A percentile compares a stretch with the other conserved stretches of the same genome.
phyloP scores from a whole-genome alignment of 306 rosid genomes.

The Medicago ruthenica region DNA sequence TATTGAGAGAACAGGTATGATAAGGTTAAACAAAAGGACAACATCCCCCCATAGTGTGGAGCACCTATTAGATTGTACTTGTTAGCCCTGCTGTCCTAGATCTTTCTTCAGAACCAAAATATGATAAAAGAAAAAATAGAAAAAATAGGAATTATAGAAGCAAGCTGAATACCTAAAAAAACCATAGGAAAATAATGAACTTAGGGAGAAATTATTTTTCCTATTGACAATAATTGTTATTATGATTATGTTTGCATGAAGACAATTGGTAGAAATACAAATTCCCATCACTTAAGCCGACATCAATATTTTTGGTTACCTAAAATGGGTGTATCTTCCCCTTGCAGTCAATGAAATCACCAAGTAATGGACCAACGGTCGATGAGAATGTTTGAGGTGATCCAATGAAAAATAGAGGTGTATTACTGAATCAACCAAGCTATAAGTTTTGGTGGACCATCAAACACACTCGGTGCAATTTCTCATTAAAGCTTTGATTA shows the following conservation, averaged over 20 bases:
- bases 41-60: constrained; percentile 19
- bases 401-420: constrained; percentile 53
- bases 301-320: constrained; percentile 55
- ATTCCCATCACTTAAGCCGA: constrained; percentile 55
- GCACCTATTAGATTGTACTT: constrained; percentile 35
- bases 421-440: constrained; percentile 47
- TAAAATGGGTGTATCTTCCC: constrained; percentile 49
- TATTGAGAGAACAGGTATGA: constrained; percentile 10
- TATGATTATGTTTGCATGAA: constrained; percentile 53
- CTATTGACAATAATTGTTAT: constrained; percentile 46
- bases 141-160: neutral
- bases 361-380: constrained; percentile 51
- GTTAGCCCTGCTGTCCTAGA: constrained; percentile 8
- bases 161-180: neutral
- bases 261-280: constrained; percentile 40
- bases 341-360: constrained; percentile 48
- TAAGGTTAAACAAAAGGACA: constrained; percentile 22
- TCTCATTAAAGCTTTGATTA: constrained; percentile 51
- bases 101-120: constrained; percentile 1
- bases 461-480: constrained; percentile 38
- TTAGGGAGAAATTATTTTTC: neutral
- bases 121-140: neutral
- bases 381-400: constrained; percentile 51
- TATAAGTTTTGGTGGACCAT: constrained; percentile 55
- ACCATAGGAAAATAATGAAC: neutral